Evolutionary conservation across 495 filamentous ascomycete species (phyloP), one percentile per base, ranked within the genome.

Genomic region (Evansstolkia leycettana): DNA sequence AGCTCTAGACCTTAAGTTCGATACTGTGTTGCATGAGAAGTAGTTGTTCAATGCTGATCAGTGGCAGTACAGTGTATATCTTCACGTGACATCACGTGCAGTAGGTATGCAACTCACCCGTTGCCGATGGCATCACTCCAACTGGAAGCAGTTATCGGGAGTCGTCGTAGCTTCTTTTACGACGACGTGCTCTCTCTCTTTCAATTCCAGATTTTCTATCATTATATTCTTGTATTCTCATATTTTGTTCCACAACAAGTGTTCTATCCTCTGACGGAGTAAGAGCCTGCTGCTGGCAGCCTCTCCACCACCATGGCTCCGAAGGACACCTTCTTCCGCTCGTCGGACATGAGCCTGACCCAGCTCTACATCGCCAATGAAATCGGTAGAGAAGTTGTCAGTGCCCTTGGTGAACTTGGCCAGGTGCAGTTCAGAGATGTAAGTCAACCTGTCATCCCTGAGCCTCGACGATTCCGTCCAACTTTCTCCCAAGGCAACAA

Each of bases 271-370:
- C 13, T n/a, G 10, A 29, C 27, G 10, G 11, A n/a, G 11, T n/a
- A 49, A 50, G 42, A 40, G 35, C 28, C 43, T 55, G 50, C 52
- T 55, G 17, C 27, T 34, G 38, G 47, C 31, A 53, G 54, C 42
- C 46, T 30, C 29, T 39, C 46, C 27, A n/a, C 48, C 61, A 57
- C 47, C 59, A 68, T 68, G 64, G 62, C 61, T 60, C 58, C 61
- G 28, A 71, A 81, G 65, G 87, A 96, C 62, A 93, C 85, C 62
- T 80, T 94, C 69, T 95, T 99, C 81, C 90, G 92, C 70, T 96
- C 92, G 54, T 80, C 86, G 82, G 88, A 96, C 64, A 99, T 99
- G 90, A 93, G 86, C 73, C 78, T 99, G 75, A 92, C 92, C 55
- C 90, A 96, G 74, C 80, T 99, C 47, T 99, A 95, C 65, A 87